Evolutionary conservation across 768 basidiomycete genomes (phyloP).

Genomic region (Mycena rosella): DNA sequence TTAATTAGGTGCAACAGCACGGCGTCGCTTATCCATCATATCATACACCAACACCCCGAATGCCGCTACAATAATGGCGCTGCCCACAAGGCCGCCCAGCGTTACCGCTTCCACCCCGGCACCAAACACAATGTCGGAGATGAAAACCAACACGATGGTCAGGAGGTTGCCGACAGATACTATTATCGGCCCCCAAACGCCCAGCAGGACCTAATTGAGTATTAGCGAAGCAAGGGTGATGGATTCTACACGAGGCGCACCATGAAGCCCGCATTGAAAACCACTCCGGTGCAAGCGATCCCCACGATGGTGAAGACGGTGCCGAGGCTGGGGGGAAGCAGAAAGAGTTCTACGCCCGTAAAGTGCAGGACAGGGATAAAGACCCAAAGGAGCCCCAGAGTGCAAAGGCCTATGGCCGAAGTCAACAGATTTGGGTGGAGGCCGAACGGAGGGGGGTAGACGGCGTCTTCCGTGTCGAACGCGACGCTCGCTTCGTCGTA

Average conservation of each 20-base stretch:
- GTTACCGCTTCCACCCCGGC: slow-evolving; percentile 72
- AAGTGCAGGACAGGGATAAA: slow-evolving; percentile 82
- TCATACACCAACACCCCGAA: slow-evolving; percentile 86
- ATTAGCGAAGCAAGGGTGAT: slow-evolving; percentile 20
- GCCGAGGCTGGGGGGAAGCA: slow-evolving; percentile 64
- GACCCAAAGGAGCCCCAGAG: slow-evolving; percentile 81
- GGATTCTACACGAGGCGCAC: slow-evolving; percentile 45
- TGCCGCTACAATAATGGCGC: slow-evolving; percentile 82
- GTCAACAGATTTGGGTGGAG: slow-evolving; percentile 88
- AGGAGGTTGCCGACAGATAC: slow-evolving; percentile 92
- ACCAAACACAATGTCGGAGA: slow-evolving; percentile 84
- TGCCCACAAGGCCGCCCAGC: slow-evolving; percentile 80
- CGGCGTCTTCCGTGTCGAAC: slow-evolving; percentile 46
- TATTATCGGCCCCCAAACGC: slow-evolving; percentile 89
- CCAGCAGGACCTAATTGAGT: slow-evolving; percentile 74
- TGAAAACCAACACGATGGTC: slow-evolving; percentile 91
- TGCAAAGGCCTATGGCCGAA: slow-evolving; percentile 82
- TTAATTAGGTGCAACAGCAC: slow-evolving; percentile 3
- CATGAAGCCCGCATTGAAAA: slow-evolving; percentile 92
- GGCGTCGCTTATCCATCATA: slow-evolving; percentile 58
- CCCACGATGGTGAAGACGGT: slow-evolving; percentile 69
- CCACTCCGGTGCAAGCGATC: slow-evolving; percentile 77
- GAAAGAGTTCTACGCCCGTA: slow-evolving; percentile 73
- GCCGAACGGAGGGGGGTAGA: slow-evolving; percentile 82
- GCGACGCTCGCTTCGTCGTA: slow-evolving; percentile 29